Base-by-base conservation (phyloP, 805 yeast species). In the Kluyveromyces lactis region DNA sequence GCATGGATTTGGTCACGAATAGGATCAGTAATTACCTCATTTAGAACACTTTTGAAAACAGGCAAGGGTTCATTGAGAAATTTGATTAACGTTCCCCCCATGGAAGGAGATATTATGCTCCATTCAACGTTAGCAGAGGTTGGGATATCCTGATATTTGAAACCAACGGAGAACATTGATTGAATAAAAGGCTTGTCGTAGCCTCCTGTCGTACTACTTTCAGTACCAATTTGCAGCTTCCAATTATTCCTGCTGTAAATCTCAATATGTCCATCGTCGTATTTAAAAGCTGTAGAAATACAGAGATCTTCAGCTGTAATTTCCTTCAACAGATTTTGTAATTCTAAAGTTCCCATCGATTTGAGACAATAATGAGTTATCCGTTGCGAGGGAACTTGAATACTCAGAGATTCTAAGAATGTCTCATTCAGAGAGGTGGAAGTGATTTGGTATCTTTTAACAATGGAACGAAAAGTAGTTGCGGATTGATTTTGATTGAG, bases 51-150 rank as follows among this genome's bases (percentile, higher is more conserved):
- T 23, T 43, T 39, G 35, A 52, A 58, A 31, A 42, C 37, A 1
- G 62, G 59, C 6, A 41, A 41, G 5, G 31, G 32, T 17, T 50
- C 38, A 18, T 40, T 39, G 5, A 30, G 36, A 13, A 46, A 29
- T 42, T 59, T 59, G 10, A 47, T 42, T 13, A 58, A 47, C 2
- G 55, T 47, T 40, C 63, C 62, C 6, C 58, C 48, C 58, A 58
- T 49, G 8, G 62, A 48, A 15, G 64, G 64, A n/a, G 63, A 55
- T n/a, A 56, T 45, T 19, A 41, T 43, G 21, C 49, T 43, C 64
- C 64, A 59, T 35, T 57, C 62, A 6, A 52, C 28, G 4, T 50
- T 50, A 29, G 43, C 42, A 4, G 44, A 35, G 4, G 50, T 45
- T 9, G 58, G 57, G 8, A 49, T 16, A 28, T 44, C 42, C 1